phyloP scores from a whole-genome alignment of 805 yeast species.

The Cyberlindnera veronae region DNA sequence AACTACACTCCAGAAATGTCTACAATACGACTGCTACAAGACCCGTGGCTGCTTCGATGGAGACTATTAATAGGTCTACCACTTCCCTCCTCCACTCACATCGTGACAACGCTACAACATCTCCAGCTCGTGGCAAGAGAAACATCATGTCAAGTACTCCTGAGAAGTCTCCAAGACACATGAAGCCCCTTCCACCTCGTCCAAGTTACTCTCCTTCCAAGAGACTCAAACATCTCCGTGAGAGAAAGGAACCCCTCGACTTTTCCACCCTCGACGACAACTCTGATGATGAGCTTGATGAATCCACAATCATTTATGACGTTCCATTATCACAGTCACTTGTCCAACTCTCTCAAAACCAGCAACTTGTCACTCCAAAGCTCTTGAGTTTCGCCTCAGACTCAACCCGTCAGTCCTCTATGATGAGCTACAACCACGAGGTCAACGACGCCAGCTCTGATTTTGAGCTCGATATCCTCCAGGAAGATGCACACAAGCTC shows the following conservation, averaged over 20 bases:
- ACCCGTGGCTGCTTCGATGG: slow-evolving; percentile 10
- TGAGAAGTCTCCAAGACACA: not conserved
- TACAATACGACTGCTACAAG: slow-evolving; percentile 2
- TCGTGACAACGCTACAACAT: not conserved
- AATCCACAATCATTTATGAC: slow-evolving; percentile 51
- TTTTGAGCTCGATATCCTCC: slow-evolving; percentile 12
- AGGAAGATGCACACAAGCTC: slow-evolving; percentile 20
- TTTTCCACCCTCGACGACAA: slow-evolving; percentile 9
- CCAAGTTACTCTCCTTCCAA: slow-evolving; percentile 22
- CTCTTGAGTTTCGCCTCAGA: slow-evolving; percentile 32
- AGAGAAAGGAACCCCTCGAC: slow-evolving; percentile 15
- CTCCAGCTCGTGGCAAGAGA: not conserved
- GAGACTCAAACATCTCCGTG: slow-evolving; percentile 16
- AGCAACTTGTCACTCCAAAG: slow-evolving; percentile 29
- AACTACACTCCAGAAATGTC: no score
- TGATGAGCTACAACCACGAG: slow-evolving; percentile 33
- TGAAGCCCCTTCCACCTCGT: not conserved
- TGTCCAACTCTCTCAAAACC: slow-evolving; percentile 34
- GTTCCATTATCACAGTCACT: slow-evolving; percentile 63
- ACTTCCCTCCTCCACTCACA: slow-evolving; percentile 12
- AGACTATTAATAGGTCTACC: slow-evolving; percentile 18
- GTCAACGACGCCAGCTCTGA: slow-evolving; percentile 13
- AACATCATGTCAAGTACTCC: not conserved
- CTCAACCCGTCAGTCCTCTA: slow-evolving; percentile 44
- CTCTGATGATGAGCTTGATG: slow-evolving; percentile 54